A percentile compares a stretch with the other conserved stretches of the same genome.
phyloP scores from a whole-genome alignment of 2,329 filamentous ascomycete genomes.

The Talaromyces amestolkiae region DNA sequence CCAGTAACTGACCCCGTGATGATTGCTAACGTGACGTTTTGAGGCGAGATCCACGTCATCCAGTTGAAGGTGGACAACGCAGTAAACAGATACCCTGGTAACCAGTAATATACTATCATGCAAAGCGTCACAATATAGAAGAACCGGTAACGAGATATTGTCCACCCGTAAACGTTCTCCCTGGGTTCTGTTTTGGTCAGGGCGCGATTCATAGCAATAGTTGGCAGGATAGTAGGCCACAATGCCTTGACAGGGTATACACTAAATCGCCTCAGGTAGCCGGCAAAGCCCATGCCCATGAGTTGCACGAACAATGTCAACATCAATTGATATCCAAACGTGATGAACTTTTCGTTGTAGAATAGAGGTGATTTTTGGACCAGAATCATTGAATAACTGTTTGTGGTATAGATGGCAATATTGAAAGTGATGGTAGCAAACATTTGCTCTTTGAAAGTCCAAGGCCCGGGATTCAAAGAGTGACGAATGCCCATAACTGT shows the following conservation, averaged over 20 bases:
- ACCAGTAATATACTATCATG: background rate
- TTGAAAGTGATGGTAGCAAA: slow-evolving; percentile 14
- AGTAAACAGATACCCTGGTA: slow-evolving; percentile 11
- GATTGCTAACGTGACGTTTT: slow-evolving; percentile 8
- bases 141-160: slow-evolving; percentile 11
- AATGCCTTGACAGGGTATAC: slow-evolving; percentile 14
- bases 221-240: slow-evolving; percentile 10
- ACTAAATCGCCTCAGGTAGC: slow-evolving; percentile 10
- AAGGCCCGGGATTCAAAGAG: slow-evolving; percentile 11
- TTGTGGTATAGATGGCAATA: slow-evolving; percentile 13
- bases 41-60: slow-evolving; percentile 14
- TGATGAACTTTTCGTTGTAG: slow-evolving; percentile 9
- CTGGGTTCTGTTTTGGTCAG: slow-evolving; percentile 9
- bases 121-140: slow-evolving; percentile 7
- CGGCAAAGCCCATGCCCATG: slow-evolving; percentile 12
- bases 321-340: slow-evolving; percentile 12
- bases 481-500: slow-evolving; percentile 9
- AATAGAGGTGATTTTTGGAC: slow-evolving; percentile 9
- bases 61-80: slow-evolving; percentile 14
- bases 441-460: slow-evolving; percentile 13
- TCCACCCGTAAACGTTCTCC: slow-evolving; percentile 13
- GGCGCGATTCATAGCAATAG: slow-evolving; percentile 13
- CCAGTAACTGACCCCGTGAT: slow-evolving; percentile 11
- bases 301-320: slow-evolving; percentile 11
- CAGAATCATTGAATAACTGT: slow-evolving; percentile 10